Base-by-base conservation (phyloP, 1,139 yeast genomes). In the Williopsis jadinii region DNA sequence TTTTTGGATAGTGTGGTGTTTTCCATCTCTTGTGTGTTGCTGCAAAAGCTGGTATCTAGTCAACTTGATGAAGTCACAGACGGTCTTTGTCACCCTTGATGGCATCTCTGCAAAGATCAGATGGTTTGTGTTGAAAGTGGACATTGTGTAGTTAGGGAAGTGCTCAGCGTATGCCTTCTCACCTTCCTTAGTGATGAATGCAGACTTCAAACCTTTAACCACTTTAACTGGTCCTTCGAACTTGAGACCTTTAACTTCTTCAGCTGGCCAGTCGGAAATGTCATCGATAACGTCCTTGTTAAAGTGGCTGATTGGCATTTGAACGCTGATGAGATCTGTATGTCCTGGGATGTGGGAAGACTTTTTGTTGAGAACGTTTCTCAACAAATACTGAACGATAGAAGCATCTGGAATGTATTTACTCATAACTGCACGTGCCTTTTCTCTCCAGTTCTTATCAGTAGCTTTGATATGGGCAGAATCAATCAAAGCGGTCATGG, bases 31-130 rank as follows among this genome's bases (percentile, higher is more conserved):
- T 13, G 40, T 24, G 35, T 48, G 50, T 34, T 41, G 43, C 40
- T 49, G 50, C 12, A 49, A 41, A 4, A 40, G 14, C 38, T 39
- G 45, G 36, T 43, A 50, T 50, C 57, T 53, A 30, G 46, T 45
- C 29, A 42, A 35, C 45, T 53, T 54, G 46, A 54, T 48, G 49
- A 52, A 30, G 49, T 52, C 49, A 59, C 53, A 35, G 50, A 58
- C 9, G 50, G 49, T n/a, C 35, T 43, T 44, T 8, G 64, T 59
- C 46, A 70, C 70, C 43, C 59, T 55, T 10, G 55, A 47, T 4
- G 72, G 73, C 45, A 58, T 56, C 41, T 71, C 75, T 10, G 64
- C 59, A 11, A 69, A 65, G 9, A 72, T 52, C 67, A 73, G 68
- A 56, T 73, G 78, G 14, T 73, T 70, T 33, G 71, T 56, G 43